Evolutionary conservation across 106 monocot species (phyloP).

Genomic region (Dioscorea dumetorum): DNA sequence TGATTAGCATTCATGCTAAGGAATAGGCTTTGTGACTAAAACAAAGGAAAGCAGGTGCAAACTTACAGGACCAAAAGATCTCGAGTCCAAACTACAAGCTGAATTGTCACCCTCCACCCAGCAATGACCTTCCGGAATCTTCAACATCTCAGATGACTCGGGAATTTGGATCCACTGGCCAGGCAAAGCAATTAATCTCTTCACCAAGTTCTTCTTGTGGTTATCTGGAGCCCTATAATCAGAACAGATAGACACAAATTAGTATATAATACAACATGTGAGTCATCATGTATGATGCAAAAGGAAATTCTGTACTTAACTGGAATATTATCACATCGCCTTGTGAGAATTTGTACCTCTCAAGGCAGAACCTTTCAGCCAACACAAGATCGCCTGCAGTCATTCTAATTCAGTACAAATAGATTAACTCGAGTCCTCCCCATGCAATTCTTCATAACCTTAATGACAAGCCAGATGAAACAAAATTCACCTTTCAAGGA

Average conservation of each 20-base stretch:
- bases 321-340: conserved; percentile 79
- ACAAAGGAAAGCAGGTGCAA: background rate
- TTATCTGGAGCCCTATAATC: conserved; percentile 43
- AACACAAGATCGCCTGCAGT: conserved; percentile 53
- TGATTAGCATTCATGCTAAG: no score
- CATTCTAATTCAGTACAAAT: conserved; percentile 10
- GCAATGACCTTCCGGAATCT: conserved; percentile 77
- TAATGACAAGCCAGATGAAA: background rate
- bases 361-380: conserved; percentile 64
- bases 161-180: conserved; percentile 79
- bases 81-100: conserved; percentile 51
- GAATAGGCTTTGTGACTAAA: background rate
- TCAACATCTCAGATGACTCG: conserved; percentile 46
- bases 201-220: conserved; percentile 43
- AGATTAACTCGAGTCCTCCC: background rate
- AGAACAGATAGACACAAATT: conserved; percentile 5
- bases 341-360: conserved; percentile 66
- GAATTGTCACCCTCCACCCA: conserved; percentile 94
- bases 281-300: no score
- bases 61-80: conserved; percentile 77
- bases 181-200: conserved; percentile 79
- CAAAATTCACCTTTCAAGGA: conserved; percentile 36
- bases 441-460: background rate
- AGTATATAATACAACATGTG: no score
- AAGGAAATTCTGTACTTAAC: conserved; percentile 16